A percentile compares a stretch with the other conserved stretches of the same genome.
phyloP scores from a whole-genome alignment of 2,329 filamentous ascomycete species.

The Ceratocystis colombiana region DNA sequence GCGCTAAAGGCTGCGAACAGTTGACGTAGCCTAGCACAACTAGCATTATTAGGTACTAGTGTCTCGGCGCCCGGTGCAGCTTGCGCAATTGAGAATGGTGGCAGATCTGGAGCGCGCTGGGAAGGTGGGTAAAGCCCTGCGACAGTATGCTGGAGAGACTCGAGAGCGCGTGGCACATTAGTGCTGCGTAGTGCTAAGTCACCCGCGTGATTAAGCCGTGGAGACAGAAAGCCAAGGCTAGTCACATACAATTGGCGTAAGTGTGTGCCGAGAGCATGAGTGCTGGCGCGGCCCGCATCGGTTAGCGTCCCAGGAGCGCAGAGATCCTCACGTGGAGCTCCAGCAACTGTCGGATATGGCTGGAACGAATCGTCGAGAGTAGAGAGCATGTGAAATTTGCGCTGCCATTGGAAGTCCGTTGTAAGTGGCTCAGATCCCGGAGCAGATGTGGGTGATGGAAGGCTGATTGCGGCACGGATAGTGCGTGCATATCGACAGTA shows the following conservation, averaged over 20 bases:
- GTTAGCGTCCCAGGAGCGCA: slow-evolving; percentile 73
- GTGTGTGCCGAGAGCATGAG: slow-evolving; percentile 56
- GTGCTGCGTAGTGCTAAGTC: slow-evolving; percentile 65
- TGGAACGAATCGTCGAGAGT: slow-evolving; percentile 61
- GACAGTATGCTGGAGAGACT: slow-evolving; percentile 67
- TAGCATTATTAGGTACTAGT: slow-evolving; percentile 66
- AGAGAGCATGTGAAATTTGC: slow-evolving; percentile 32
- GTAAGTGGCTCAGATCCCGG: slow-evolving; percentile 31
- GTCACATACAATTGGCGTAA: slow-evolving; percentile 65
- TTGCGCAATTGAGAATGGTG: slow-evolving; percentile 37
- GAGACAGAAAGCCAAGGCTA: slow-evolving; percentile 61
- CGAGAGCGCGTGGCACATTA: slow-evolving; percentile 63
- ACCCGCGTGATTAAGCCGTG: slow-evolving; percentile 38
- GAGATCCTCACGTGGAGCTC: slow-evolving; percentile 63
- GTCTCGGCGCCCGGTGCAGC: slow-evolving; percentile 61
- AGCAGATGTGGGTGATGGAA: slow-evolving; percentile 30
- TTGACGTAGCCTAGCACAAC: slow-evolving; percentile 61
- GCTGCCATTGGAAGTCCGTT: slow-evolving; percentile 36
- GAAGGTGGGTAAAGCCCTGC: slow-evolving; percentile 59
- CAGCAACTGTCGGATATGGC: slow-evolving; percentile 52
- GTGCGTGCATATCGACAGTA: slow-evolving; percentile 73
- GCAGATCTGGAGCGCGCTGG: slow-evolving; percentile 40
- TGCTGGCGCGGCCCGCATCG: slow-evolving; percentile 62
- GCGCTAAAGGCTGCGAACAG: slow-evolving; percentile 62
- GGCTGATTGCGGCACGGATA: slow-evolving; percentile 42